Conservation (phyloP, 2,329 filamentous ascomycete genomes). For the Cordyceps cateniannulata region DNA sequence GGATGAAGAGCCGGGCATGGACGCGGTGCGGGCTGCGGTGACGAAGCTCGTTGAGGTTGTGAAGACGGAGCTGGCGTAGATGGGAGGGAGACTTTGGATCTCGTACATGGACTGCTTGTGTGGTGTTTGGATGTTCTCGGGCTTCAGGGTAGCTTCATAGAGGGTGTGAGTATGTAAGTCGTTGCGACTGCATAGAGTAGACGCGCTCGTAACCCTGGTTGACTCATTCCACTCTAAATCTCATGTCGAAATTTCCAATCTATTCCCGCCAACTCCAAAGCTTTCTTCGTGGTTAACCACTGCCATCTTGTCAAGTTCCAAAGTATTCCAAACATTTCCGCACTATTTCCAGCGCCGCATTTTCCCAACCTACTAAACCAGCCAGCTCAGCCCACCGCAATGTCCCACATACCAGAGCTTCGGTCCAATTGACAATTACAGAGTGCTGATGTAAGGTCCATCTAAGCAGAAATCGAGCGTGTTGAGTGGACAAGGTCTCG, state of each 20-base stretch:
- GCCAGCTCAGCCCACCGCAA: neutral
- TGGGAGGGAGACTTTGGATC: neutral
- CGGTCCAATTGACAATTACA: neutral
- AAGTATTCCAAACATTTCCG: slow-evolving; percentile 3
- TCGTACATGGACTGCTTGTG: no score
- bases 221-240: no score
- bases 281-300: no score
- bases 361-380: neutral
- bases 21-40: slow-evolving; percentile 20
- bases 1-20: slow-evolving; percentile 23
- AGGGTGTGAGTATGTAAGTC: no score
- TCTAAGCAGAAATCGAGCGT: neutral
- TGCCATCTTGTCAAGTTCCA: neutral
- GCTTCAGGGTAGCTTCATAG: no score
- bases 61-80: neutral
- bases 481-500: neutral
- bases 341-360: neutral
- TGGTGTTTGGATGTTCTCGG: no score
- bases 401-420: neutral
- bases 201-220: no score
- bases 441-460: slow-evolving; percentile 1
- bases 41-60: slow-evolving; percentile 20
- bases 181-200: no score
- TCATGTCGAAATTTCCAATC: no score
- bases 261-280: no score